Base-by-base conservation (phyloP, 83 land plant species). In the Picea abies region DNA sequence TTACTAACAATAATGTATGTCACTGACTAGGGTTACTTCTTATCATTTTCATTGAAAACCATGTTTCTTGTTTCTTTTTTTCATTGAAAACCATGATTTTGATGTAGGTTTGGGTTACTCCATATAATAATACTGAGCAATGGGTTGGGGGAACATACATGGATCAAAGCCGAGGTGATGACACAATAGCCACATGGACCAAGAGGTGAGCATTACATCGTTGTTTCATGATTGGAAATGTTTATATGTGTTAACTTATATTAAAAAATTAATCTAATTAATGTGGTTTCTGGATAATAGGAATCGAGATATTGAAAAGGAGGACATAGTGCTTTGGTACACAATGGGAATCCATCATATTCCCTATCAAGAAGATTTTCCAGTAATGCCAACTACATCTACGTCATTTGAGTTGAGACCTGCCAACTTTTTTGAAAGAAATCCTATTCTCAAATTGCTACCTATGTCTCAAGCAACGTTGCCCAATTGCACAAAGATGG, bases 351-450 rank as follows among this genome's bases (percentile, higher is more conserved):
- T 88, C 39, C 87, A 88, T 71, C 90, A 88, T 77, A 69, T 83
- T 68, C 90, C 90, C 4, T 85, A 29, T 75, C 90, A 88, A 83
- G 90, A 88, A 76, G 90, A 88, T 63, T 85, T 85, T 65, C 85
- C 85, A 1, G 71, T 79, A 2, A 49, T 49, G 52, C 52, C 52
- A 10, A 49, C 52, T 9, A 49, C 2, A 8, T 49, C 52, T 49
- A 10, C 12, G 0, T 49, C 52, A 49, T 49, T 49, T 49, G 52
- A 49, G 91, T 49, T 49, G 52, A 49, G 11, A 49, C 11, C 12
- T 0, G 52, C 52, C 10, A 49, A 49, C 52, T 49, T 49, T 10
- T 49, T 49, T 49, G 52, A 49, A 49, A 49, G 12, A 1, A 49
- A 49, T 49, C 52, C 12, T 0, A 49, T 49, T 8, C 52, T 49